Evolutionary conservation across 202 grass and related monocot species (phyloP), one percentile per base, ranked within the genome.

Genomic region (Musa balbisiana): DNA sequence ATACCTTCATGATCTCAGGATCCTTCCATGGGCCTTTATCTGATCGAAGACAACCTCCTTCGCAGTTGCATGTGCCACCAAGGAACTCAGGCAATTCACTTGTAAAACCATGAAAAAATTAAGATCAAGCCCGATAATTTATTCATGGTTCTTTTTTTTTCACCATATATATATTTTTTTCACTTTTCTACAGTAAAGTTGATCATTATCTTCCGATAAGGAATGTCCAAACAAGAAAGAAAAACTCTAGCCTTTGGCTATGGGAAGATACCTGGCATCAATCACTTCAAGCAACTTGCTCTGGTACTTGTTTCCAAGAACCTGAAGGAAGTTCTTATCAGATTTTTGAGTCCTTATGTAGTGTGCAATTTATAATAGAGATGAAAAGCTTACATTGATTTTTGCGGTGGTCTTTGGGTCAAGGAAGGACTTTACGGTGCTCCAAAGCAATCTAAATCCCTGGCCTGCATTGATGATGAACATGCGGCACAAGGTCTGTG

Each of bases 401-500:
- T 98, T 98, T 54, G 94, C 94, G 0, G 91, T 94, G 71, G 94
- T 98, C 81, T 98, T 98, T 22, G 94, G 94, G 79, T 98, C 94
- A 76, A 98, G 91, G 83, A 98, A 98, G 75, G 86, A 78, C 83
- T 98, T 98, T 25, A 98, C 88, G 10, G 90, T 98, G 85, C 86
- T 78, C 94, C 94, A 98, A 5, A 98, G 81, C 49, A 98, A 81
- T 52, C 91, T 84, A 72, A 98, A 98, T 81, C 94, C 91, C 65
- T 89, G 91, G 17, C 94, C 94, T 76, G 91, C 94, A 76, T 98
- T 98, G 59, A 98, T 88, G 77, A 98, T 98, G 91, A 98, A 98
- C 94, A 98, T 94, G 79, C 91, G 88, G 78, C 84, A 91, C 67
- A 98, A 58, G 3, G 91, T 93, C 94, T 98, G 81, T 23, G 20